Base-by-base conservation (phyloP, 1,284 basidiomycete genomes). In the Cryptococcus hybrid region DNA sequence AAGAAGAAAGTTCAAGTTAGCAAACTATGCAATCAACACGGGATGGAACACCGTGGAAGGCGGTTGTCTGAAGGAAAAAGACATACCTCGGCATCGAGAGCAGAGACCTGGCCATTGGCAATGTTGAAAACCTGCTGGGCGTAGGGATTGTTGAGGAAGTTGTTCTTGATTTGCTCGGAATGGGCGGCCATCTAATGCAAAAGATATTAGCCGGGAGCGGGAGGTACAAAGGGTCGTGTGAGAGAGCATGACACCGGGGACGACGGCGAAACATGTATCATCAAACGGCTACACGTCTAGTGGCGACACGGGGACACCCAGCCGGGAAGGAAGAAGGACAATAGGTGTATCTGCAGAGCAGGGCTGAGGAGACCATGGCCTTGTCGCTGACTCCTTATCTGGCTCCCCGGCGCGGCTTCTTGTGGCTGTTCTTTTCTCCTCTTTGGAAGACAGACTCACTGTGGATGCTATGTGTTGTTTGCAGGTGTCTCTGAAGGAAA, bases 41-140 rank as follows among this genome's bases (percentile, higher is more conserved):
- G 15, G 43, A 24, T 45, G 12, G 43, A n/a, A 45, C 13, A 11
- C 6, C 43, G 7, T 34, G 47, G n/a, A 49, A 30, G 11, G 47
- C 39, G 11, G 30, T 30, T 30, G 37, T 38, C 13, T 13, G 30
- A 30, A 3, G 15, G 49, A 38, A 52, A 15, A 24, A 24, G 9
- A 81, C 83, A 60, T 56, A 92, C 92, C 88, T 95, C 92, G 79
- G 92, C 93, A 82, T 97, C 93, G 76, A 96, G 88, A 83, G 92
- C 86, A 78, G 71, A 80, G 69, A 90, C 78, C 75, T 92, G 89
- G 79, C 86, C 84, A 68, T 82, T 81, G 58, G 85, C 87, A 81
- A 87, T 87, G 78, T 84, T 85, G 78, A 86, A 84, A 35, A 84
- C 88, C 79, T 92, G 88, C 69, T 89, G 73, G 78, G 88, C 86